Evolutionary conservation across 2,329 filamentous ascomycete genomes (phyloP), one percentile per base, ranked within the genome.

Genomic region (Ophiostoma piceae): DNA sequence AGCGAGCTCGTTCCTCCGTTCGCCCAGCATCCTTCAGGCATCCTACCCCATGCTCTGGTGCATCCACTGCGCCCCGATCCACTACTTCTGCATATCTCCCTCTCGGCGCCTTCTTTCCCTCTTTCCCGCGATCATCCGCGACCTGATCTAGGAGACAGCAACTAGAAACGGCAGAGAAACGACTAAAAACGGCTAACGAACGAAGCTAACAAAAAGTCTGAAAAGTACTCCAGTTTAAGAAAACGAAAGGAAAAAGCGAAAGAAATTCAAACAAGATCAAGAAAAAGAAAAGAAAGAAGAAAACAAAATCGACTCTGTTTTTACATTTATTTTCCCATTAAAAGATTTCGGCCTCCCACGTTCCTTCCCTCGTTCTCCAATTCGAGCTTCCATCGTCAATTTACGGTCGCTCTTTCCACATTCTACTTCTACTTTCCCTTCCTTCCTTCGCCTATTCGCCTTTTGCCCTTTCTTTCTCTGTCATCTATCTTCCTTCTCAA

Each of bases 21-120:
- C 8, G 51, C 51, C 51, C 51, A 47, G 16, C 43, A 47, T 47
- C 16, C 43, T 47, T 57, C 51, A 22, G 51, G n/a, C 51, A 57
- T 57, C 51, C 51, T 29, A 62, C 57, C 57, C 57, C 57, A 62
- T 62, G 57, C 57, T 62, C n/a, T 35, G 37, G 35, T 65, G 62
- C 22, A 65, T 37, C 62, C 62, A 65, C 62, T 65, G 35, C 62
- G 62, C 62, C 62, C 35, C 62, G 60, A 37, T 35, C 60, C 60
- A 64, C 35, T 26, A 43, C 35, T 37, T 37, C 39, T 66, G 51
- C 51, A 57, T 57, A 57, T 26, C n/a, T 54, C 47, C n/a, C 9
- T 19, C n/a, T 41, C n/a, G 64, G 37, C 64, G 64, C 35, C 26
- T 41, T 41, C 39, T 41, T 41, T 41, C 39, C 39, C 39, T 39